Percentiles rank a stretch among this genome's conserved stretches.
Evolutionary conservation across 345 rosid genomes (phyloP).

Genomic region (Jatropha curcas): DNA sequence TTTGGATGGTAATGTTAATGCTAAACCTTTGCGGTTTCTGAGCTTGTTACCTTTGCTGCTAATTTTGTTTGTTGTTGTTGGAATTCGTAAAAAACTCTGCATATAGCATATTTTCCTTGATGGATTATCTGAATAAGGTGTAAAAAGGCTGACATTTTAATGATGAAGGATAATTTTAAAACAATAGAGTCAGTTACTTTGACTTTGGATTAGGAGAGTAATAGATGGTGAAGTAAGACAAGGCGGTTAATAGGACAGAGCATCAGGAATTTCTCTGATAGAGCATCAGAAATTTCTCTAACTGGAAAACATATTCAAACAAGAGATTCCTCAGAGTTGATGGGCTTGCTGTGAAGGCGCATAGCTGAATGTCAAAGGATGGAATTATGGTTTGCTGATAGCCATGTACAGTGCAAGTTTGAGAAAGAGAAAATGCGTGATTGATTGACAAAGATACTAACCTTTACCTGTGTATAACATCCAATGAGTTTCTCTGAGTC

Average conservation of each 20-base stretch:
- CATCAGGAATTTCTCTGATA: not conserved
- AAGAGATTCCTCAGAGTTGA: not conserved
- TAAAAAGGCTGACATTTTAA: not conserved
- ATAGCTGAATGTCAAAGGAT: not conserved
- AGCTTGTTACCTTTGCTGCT: not conserved
- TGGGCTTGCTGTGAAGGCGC: not conserved
- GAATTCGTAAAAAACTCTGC: not conserved
- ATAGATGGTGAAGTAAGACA: not conserved
- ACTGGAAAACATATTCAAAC: not conserved
- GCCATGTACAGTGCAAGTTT: not conserved
- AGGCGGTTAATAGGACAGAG: not conserved
- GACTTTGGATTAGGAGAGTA: not conserved
- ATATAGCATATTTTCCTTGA: not conserved
- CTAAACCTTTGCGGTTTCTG: not conserved
- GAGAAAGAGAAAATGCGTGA: not conserved
- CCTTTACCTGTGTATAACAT: not conserved
- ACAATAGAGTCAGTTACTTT: not conserved
- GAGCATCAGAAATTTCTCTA: not conserved
- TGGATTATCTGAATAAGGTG: not conserved
- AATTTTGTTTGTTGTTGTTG: not conserved
- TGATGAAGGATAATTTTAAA: not conserved
- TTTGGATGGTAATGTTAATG: slow-evolving; percentile 55
- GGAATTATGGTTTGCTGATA: not conserved
- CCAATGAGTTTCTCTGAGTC: not conserved
- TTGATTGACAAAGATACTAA: not conserved